These are phyloP conservation scores for Hericium rajendrae DNA, from an alignment of 768 basidiomycete genomes.

Conservation along the genomic window DNA sequence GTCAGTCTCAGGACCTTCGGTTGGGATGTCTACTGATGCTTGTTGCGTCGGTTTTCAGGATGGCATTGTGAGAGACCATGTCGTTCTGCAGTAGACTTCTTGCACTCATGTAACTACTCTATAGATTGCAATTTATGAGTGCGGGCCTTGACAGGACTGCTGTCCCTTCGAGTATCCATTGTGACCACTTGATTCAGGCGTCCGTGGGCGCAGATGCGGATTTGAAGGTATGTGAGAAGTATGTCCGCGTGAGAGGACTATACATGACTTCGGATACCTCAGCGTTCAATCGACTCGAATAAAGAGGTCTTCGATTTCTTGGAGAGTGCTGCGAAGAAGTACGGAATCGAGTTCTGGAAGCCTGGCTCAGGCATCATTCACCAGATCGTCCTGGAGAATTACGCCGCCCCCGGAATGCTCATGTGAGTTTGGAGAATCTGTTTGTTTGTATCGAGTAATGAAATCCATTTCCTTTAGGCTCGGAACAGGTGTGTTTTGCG, in stretches of 20 bases:
- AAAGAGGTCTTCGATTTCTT: constrained; percentile 97
- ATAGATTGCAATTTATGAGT: constrained; percentile 96
- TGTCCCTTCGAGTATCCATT: constrained; percentile 90
- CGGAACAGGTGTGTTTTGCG: constrained; percentile 54
- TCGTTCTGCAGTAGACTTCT: neutral
- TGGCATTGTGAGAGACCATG: constrained; percentile 57
- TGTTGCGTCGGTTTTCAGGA: constrained; percentile 32
- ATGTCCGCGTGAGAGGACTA: neutral
- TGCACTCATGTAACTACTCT: constrained; percentile 2
- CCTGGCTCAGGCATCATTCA: constrained; percentile 95
- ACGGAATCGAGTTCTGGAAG: constrained; percentile 96
- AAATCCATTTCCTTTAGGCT: constrained; percentile 38
- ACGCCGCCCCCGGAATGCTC: constrained; percentile 89
- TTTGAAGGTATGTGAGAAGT: constrained; percentile 46
- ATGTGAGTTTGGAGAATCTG: constrained; percentile 44
- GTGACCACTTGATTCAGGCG: constrained; percentile 96
- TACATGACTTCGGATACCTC: neutral
- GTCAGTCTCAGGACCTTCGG: constrained; percentile 34
- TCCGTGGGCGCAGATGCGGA: constrained; percentile 81
- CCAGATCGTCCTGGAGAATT: constrained; percentile 96
- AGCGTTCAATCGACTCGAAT: constrained; percentile 82
- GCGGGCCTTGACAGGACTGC: constrained; percentile 78
- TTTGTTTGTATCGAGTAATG: constrained; percentile 4
- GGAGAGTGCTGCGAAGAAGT: constrained; percentile 82
- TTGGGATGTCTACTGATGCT: neutral